Conservation (phyloP, 2,329 filamentous ascomycete species). For the Daldinia sp. region DNA sequence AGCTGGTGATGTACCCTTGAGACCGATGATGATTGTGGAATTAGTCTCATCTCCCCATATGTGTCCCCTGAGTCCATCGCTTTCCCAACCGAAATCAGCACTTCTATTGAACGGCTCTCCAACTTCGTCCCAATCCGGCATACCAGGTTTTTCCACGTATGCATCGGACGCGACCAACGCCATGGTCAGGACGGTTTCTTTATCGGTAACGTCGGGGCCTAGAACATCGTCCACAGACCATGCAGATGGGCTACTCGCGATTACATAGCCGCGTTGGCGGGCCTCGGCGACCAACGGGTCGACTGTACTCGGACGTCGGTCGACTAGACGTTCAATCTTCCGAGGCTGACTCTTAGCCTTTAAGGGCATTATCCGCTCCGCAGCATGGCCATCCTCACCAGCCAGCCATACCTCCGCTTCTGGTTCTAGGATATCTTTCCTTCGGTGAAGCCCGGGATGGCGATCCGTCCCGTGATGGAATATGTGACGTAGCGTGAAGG, state of each 20-base stretch:
- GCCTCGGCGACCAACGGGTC: constrained; percentile 80
- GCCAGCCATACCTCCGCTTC: constrained; percentile 69
- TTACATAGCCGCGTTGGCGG: constrained; percentile 71
- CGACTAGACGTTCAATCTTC: constrained; percentile 81
- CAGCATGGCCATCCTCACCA: constrained; percentile 64
- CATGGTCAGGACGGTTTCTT: constrained; percentile 81
- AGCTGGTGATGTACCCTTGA: constrained; percentile 90
- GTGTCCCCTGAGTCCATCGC: constrained; percentile 88
- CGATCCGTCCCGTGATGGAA: constrained; percentile 88
- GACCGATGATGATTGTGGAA: constrained; percentile 85
- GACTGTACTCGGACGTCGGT: constrained; percentile 78
- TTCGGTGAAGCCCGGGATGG: constrained; percentile 79
- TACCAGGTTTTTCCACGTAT: constrained; percentile 77
- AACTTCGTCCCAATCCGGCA: constrained; percentile 85
- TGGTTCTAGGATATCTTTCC: constrained; percentile 70
- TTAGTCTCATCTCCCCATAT: constrained; percentile 89
- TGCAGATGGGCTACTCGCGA: constrained; percentile 73
- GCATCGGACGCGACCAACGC: constrained; percentile 90
- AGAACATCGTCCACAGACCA: constrained; percentile 85
- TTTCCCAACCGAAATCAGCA: constrained; percentile 90
- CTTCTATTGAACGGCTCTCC: constrained; percentile 83
- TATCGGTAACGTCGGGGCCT: constrained; percentile 85
- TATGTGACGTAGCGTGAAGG: constrained; percentile 80
- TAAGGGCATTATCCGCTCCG: constrained; percentile 62
- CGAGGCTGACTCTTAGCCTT: constrained; percentile 69